Percentiles rank a stretch among this genome's conserved stretches.
Evolutionary conservation across 1,139 yeast genomes (phyloP).

Genomic region (Hanseniaspora sp.): DNA sequence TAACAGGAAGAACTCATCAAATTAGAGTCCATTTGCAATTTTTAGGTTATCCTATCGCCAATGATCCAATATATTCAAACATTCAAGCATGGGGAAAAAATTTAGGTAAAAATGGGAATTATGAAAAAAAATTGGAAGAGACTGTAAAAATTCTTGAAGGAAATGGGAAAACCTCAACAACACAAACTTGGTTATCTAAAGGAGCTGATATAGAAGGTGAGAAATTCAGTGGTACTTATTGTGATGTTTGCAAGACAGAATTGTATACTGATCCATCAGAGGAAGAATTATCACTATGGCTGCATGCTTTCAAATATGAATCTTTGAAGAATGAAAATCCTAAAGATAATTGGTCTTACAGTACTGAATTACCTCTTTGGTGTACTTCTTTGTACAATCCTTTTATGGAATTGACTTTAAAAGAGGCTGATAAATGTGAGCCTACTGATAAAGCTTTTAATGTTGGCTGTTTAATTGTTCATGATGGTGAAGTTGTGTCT

Average conservation of each 20-base stretch:
- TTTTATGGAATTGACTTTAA: slow-evolving; percentile 34
- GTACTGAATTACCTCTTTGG: slow-evolving; percentile 80
- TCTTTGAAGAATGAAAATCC: slow-evolving; percentile 32
- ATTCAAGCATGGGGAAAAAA: slow-evolving; percentile 62
- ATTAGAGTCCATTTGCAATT: slow-evolving; percentile 84
- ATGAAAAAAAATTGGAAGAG: slow-evolving; percentile 36
- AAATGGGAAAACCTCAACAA: slow-evolving; percentile 58
- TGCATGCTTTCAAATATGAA: slow-evolving; percentile 75
- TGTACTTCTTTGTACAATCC: slow-evolving; percentile 49
- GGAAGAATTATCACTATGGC: slow-evolving; percentile 74
- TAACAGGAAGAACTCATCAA: slow-evolving; percentile 91
- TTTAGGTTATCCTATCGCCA: slow-evolving; percentile 82
- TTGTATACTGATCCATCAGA: slow-evolving; percentile 81
- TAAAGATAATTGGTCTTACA: slow-evolving; percentile 53
- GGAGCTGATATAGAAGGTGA: slow-evolving; percentile 46
- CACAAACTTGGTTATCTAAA: slow-evolving; percentile 51
- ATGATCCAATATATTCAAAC: slow-evolving; percentile 82
- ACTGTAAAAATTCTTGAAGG: slow-evolving; percentile 42
- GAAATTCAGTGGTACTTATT: slow-evolving; percentile 26
- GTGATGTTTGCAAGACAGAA: slow-evolving; percentile 60
- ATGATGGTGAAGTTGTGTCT: slow-evolving; percentile 51
- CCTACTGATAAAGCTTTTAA: slow-evolving; percentile 80
- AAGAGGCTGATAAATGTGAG: slow-evolving; percentile 67
- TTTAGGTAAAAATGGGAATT: slow-evolving; percentile 48
- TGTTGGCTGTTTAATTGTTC: slow-evolving; percentile 82